A percentile compares a stretch with the other conserved stretches of the same genome.
These are phyloP conservation scores for Crithidia expoeki DNA, from an alignment of 208 protist genomes.

Conservation along the genomic window DNA sequence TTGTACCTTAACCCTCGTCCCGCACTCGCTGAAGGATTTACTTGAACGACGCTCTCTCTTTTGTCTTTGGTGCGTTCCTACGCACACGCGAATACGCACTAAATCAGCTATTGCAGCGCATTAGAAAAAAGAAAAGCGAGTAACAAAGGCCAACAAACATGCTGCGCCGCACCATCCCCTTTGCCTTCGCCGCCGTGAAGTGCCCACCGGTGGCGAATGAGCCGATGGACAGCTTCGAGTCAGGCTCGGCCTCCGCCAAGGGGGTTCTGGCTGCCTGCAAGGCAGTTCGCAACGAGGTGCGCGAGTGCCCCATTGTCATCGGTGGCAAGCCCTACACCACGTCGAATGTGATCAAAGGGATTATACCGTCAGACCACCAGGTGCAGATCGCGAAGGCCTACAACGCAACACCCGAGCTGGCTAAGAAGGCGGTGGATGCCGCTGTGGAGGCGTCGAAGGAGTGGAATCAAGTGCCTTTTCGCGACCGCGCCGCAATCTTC, in stretches of 20 bases:
- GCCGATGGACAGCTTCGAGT: conserved; percentile 88
- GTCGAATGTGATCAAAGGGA: conserved; percentile 58
- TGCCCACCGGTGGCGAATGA: conserved; percentile 82
- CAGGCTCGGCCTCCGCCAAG: conserved; percentile 63
- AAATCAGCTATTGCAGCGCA: too few species aligned
- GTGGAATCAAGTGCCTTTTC: conserved; percentile 86
- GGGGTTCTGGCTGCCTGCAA: conserved; percentile 76
- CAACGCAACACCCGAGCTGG: conserved; percentile 83
- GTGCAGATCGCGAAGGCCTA: conserved; percentile 79
- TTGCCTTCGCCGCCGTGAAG: conserved; percentile 65
- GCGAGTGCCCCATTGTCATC: conserved; percentile 93
- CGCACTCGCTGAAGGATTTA: too few species aligned
- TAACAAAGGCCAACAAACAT: conserved; percentile 31
- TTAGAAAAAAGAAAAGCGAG: conserved; percentile 21
- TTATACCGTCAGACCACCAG: conserved; percentile 83
- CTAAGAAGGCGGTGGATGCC: conserved; percentile 90
- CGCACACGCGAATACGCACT: background rate
- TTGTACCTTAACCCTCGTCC: too few species aligned
- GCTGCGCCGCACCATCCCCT: conserved; percentile 73
- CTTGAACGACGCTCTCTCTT: too few species aligned
- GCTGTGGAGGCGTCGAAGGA: conserved; percentile 74
- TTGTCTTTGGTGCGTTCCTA: too few species aligned
- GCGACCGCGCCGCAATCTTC: conserved; percentile 94
- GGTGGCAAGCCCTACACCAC: conserved; percentile 88
- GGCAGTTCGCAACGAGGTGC: conserved; percentile 43